A percentile compares a stretch with the other conserved stretches of the same genome.
Conservation (phyloP, 495 filamentous ascomycete genomes). For the Cladorrhinum samala region DNA sequence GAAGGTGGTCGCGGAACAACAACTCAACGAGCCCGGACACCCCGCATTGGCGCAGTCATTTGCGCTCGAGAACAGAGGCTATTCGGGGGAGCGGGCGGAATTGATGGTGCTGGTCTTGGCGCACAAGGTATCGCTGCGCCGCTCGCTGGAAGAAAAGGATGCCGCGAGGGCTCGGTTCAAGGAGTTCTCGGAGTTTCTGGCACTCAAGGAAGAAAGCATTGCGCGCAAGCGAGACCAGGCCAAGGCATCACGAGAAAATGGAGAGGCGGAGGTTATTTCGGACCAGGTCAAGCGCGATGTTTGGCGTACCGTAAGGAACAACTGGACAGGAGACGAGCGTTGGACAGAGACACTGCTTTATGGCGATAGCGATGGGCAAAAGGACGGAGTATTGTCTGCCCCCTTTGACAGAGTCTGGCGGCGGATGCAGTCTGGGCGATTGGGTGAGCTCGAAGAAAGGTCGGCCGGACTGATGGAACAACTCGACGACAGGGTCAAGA, state of each 20-base stretch:
- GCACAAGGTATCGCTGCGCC: conserved; percentile 58
- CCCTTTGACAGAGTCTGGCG: conserved; percentile 64
- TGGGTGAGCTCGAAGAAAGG: conserved; percentile 44
- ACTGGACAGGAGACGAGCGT: conserved; percentile 68
- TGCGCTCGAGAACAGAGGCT: conserved; percentile 55
- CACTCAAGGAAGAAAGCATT: conserved; percentile 39
- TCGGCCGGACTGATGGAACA: conserved; percentile 50
- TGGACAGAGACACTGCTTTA: conserved; percentile 63
- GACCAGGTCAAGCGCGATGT: conserved; percentile 36
- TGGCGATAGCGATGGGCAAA: conserved; percentile 52
- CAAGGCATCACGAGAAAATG: conserved; percentile 16
- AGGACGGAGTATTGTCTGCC: conserved; percentile 57
- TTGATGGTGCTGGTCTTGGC: conserved; percentile 64
- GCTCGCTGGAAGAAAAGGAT: conserved; percentile 49
- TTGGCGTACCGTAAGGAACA: conserved; percentile 51
- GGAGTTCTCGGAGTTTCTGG: conserved; percentile 55
- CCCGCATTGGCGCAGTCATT: conserved; percentile 51
- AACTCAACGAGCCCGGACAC: conserved; percentile 23
- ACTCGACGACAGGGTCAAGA: conserved; percentile 52
- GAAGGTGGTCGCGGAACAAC: conserved; percentile 50
- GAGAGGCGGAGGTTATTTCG: conserved; percentile 22
- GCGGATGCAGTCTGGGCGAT: conserved; percentile 48
- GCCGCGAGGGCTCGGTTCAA: conserved; percentile 43
- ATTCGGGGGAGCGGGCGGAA: conserved; percentile 52
- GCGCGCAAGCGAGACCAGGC: conserved; percentile 38